Evolutionary conservation across 768 basidiomycete genomes (phyloP).

Genomic region (Boletus tomentosulus): DNA sequence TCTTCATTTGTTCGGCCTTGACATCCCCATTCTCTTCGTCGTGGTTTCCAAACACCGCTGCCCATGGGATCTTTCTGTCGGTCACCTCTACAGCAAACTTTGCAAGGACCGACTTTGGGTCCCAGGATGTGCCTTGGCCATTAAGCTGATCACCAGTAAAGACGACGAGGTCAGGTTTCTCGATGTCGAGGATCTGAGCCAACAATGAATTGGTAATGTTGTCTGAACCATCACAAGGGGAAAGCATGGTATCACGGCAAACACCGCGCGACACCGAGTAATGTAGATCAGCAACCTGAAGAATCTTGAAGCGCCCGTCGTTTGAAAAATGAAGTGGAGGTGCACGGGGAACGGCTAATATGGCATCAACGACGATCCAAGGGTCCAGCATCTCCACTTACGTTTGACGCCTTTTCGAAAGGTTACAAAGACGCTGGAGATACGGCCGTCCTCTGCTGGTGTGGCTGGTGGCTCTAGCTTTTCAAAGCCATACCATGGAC

Average conservation of each 20-base stretch:
- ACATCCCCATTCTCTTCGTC: constrained; percentile 68
- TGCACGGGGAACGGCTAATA: constrained; percentile 61
- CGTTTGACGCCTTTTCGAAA: constrained; percentile 72
- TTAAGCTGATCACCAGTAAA: constrained; percentile 94
- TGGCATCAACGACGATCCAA: constrained; percentile 1
- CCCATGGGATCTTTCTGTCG: constrained; percentile 79
- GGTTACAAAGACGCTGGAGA: constrained; percentile 59
- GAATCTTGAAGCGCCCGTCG: constrained; percentile 82
- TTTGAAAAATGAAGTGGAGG: constrained; percentile 78
- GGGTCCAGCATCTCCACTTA: constrained; percentile 32
- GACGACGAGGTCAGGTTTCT: constrained; percentile 88
- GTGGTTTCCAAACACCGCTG: constrained; percentile 92
- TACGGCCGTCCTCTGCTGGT: constrained; percentile 33
- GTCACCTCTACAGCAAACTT: constrained; percentile 82
- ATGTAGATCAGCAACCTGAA: constrained; percentile 92
- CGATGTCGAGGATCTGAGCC: constrained; percentile 62
- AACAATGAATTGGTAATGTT: constrained; percentile 75
- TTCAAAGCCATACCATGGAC: constrained; percentile 85
- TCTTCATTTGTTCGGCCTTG: constrained; percentile 60
- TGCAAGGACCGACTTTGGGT: constrained; percentile 79
- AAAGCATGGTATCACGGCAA: constrained; percentile 66
- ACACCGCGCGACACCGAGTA: constrained; percentile 76
- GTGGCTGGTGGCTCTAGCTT: constrained; percentile 61
- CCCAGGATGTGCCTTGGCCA: constrained; percentile 88
- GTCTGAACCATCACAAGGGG: constrained; percentile 62